Evolutionary conservation across 768 basidiomycete species (phyloP).

Genomic region (Pisolithus albus): DNA sequence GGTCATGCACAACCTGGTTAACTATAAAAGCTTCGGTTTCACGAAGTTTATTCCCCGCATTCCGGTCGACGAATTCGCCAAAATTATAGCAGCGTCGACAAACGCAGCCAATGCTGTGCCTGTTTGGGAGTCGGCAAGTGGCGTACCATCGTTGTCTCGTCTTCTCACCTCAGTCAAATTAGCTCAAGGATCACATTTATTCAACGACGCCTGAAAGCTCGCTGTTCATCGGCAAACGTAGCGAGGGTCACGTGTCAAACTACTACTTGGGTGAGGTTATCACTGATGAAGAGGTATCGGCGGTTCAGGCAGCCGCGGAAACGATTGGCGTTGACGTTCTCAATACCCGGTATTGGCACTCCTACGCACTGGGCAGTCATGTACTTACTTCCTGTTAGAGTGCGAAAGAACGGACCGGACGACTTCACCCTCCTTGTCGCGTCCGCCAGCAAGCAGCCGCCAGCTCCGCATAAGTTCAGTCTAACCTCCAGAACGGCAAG

Average conservation of each 20-base stretch:
- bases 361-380: background rate
- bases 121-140: slow-evolving; percentile 57
- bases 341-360: slow-evolving; percentile 61
- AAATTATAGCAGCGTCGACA: slow-evolving; percentile 53
- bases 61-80: slow-evolving; percentile 51
- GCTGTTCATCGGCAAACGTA: slow-evolving; percentile 75
- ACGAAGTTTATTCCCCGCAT: slow-evolving; percentile 81
- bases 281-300: slow-evolving; percentile 71
- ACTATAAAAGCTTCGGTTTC: slow-evolving; percentile 79
- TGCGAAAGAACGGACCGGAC: slow-evolving; percentile 57
- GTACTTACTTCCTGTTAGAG: slow-evolving; percentile 33
- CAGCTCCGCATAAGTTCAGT: slow-evolving; percentile 41
- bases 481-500: slow-evolving; percentile 37
- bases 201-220: slow-evolving; percentile 53
- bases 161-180: slow-evolving; percentile 1
- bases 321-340: slow-evolving; percentile 67
- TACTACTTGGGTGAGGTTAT: slow-evolving; percentile 76
- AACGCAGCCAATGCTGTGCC: slow-evolving; percentile 48
- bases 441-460: slow-evolving; percentile 44
- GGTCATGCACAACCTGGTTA: slow-evolving; percentile 43
- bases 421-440: slow-evolving; percentile 73
- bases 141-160: background rate
- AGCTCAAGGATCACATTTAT: slow-evolving; percentile 77
- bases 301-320: slow-evolving; percentile 71
- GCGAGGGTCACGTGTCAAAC: slow-evolving; percentile 71